phyloP scores from a whole-genome alignment of 192 early-diverging fungal species.

The Entomortierella beljakovae region DNA sequence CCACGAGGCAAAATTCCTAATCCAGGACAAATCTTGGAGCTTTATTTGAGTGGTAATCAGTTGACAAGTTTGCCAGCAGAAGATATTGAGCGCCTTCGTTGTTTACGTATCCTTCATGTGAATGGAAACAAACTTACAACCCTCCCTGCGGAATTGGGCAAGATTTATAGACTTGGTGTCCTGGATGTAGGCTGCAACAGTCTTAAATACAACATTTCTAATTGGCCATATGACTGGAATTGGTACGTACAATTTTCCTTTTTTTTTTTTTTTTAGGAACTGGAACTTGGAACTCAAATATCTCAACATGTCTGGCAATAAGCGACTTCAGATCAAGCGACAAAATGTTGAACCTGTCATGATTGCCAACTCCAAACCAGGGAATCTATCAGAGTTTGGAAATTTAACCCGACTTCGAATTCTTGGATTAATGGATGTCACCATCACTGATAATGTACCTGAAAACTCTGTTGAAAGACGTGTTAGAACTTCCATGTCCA shows the following conservation, averaged over 20 bases:
- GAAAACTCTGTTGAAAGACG: constrained; percentile 86
- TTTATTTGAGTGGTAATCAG: constrained; percentile 89
- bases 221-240: constrained; percentile 98
- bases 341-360: constrained; percentile 60
- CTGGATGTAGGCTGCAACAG: constrained; percentile 90
- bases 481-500: constrained; percentile 84
- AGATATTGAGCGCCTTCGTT: constrained; percentile 79
- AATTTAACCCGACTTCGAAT: constrained; percentile 82
- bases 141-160: constrained; percentile 91
- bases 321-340: constrained; percentile 87
- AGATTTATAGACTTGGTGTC: constrained; percentile 80
- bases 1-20: constrained; percentile 79
- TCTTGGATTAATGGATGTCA: constrained; percentile 92
- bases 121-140: constrained; percentile 93
- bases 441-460: constrained; percentile 74
- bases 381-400: constrained; percentile 81
- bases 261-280: constrained; percentile 62
- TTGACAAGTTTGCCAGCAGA: constrained; percentile 87
- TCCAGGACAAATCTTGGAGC: constrained; percentile 74
- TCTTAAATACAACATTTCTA: constrained; percentile 93
- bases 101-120: constrained; percentile 79
- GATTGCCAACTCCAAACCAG: constrained; percentile 34
- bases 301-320: constrained; percentile 92
- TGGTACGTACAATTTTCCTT: constrained; percentile 63
- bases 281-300: constrained; percentile 92